A percentile compares a stretch with the other conserved stretches of the same genome.
phyloP scores from a whole-genome alignment of 2,329 filamentous ascomycete species.

The Ceratocystis huliohia region DNA sequence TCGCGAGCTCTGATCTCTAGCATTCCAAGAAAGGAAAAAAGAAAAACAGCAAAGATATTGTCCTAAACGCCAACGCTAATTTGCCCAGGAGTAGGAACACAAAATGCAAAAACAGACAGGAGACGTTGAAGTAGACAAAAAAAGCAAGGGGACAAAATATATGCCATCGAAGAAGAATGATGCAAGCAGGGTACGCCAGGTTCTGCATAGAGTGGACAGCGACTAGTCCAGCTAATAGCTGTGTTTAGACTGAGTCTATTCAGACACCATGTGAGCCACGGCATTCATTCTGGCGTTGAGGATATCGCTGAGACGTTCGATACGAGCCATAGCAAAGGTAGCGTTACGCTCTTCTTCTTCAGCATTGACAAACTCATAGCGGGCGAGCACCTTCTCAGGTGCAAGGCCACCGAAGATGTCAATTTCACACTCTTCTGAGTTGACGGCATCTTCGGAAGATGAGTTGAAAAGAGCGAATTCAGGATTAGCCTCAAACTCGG shows the following conservation, averaged over 20 bases:
- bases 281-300: slow-evolving; percentile 20
- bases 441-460: slow-evolving; percentile 25
- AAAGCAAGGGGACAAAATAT: slow-evolving; percentile 6
- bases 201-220: slow-evolving; percentile 16
- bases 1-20: background rate
- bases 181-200: slow-evolving; percentile 14
- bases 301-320: slow-evolving; percentile 36
- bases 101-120: slow-evolving; percentile 14
- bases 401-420: slow-evolving; percentile 44
- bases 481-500: slow-evolving; percentile 50
- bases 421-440: slow-evolving; percentile 32
- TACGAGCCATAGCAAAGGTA: slow-evolving; percentile 35
- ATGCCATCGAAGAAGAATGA: slow-evolving; percentile 6
- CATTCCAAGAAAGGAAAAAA: slow-evolving; percentile 4
- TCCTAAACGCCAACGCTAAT: slow-evolving; percentile 20
- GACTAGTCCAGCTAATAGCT: slow-evolving; percentile 20
- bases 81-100: slow-evolving; percentile 17
- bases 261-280: slow-evolving; percentile 15
- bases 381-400: slow-evolving; percentile 50
- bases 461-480: slow-evolving; percentile 49
- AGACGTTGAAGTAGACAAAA: slow-evolving; percentile 2
- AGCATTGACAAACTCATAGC: slow-evolving; percentile 52
- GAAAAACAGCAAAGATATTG: slow-evolving; percentile 13
- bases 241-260: slow-evolving; percentile 1
- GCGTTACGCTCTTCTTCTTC: slow-evolving; percentile 37